A percentile compares a stretch with the other conserved stretches of the same genome.
These are phyloP conservation scores for Suhomyces sp. DNA, from an alignment of 805 yeast genomes.

Conservation along the genomic window DNA sequence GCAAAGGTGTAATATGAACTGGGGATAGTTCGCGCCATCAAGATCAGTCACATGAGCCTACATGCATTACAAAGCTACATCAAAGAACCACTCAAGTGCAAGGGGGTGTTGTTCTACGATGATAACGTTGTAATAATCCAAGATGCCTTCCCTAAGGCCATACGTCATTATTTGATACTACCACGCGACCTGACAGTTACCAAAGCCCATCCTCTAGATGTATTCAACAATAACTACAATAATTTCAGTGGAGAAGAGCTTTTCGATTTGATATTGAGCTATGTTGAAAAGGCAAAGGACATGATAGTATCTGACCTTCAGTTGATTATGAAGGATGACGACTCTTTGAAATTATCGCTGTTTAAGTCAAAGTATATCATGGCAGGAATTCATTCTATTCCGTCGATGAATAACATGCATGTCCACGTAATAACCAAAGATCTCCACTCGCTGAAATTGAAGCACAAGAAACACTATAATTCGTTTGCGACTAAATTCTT, in stretches of 20 bases:
- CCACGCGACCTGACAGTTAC: slow-evolving; percentile 49
- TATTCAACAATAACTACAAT: slow-evolving; percentile 31
- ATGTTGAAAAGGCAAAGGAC: slow-evolving; percentile 36
- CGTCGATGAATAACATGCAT: slow-evolving; percentile 68
- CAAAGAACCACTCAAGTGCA: slow-evolving; percentile 40
- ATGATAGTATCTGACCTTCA: slow-evolving; percentile 20
- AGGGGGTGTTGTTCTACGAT: slow-evolving; percentile 46
- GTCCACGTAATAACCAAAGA: slow-evolving; percentile 71
- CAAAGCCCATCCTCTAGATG: slow-evolving; percentile 49
- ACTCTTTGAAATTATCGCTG: slow-evolving; percentile 7
- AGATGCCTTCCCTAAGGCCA: slow-evolving; percentile 65
- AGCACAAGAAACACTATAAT: slow-evolving; percentile 64
- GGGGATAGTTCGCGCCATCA: background rate
- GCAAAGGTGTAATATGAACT: background rate
- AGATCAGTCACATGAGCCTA: slow-evolving; percentile 42
- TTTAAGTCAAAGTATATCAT: slow-evolving; percentile 33
- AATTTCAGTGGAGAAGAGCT: slow-evolving; percentile 17
- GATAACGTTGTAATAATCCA: slow-evolving; percentile 52
- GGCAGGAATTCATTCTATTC: slow-evolving; percentile 68
- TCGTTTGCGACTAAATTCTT: slow-evolving; percentile 69
- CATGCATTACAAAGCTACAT: slow-evolving; percentile 50
- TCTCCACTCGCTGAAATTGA: slow-evolving; percentile 51
- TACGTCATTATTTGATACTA: slow-evolving; percentile 57
- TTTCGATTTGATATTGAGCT: slow-evolving; percentile 24
- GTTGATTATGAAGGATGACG: slow-evolving; percentile 12